Conservation (phyloP, 1,139 yeast species). For the Debaryomyces fabryi region DNA sequence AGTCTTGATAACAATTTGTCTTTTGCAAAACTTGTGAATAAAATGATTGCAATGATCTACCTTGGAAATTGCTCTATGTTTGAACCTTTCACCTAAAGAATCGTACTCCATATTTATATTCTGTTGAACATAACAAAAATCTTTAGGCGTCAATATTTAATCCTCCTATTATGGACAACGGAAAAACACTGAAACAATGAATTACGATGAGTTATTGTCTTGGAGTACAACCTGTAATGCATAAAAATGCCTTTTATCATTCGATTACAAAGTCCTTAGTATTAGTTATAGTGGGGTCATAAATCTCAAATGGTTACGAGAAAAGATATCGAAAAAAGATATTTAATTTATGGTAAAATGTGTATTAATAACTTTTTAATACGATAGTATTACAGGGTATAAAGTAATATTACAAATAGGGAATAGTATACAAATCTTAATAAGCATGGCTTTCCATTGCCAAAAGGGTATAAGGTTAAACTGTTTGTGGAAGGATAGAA, state of each 20-base stretch:
- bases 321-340: not conserved
- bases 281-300: not conserved
- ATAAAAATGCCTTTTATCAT: not conserved
- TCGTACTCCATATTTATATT: conserved; percentile 6
- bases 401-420: conserved; percentile 3
- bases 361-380: conserved; percentile 3
- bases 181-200: not conserved
- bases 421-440: conserved; percentile 3
- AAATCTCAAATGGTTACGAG: not conserved
- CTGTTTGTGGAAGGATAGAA: conserved; percentile 2
- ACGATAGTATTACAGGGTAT: conserved; percentile 6
- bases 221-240: not conserved
- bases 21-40: not conserved
- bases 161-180: not conserved
- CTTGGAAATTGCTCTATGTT: not conserved
- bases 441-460: conserved; percentile 3
- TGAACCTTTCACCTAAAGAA: not conserved
- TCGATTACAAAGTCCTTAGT: not conserved
- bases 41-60: not conserved
- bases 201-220: not conserved
- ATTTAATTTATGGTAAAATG: not conserved
- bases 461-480: not conserved
- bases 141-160: not conserved
- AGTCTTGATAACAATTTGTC: conserved; percentile 8
- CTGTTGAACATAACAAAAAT: conserved; percentile 1